Conservation (phyloP, 768 basidiomycete genomes). For the Tulasnella sp. region DNA sequence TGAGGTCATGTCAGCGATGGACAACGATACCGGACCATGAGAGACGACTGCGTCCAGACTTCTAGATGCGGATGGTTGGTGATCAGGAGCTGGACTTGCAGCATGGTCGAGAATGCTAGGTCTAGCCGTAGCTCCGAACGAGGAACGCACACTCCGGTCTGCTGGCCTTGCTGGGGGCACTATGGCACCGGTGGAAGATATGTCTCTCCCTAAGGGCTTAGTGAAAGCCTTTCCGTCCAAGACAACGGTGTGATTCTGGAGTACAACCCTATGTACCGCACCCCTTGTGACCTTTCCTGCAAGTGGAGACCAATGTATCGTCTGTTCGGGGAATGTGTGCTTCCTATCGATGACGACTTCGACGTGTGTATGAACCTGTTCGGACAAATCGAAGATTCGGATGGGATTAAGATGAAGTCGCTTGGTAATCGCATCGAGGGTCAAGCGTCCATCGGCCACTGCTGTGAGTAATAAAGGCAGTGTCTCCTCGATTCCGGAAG, state of each 20-base stretch:
- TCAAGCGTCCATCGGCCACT: slow-evolving; percentile 63
- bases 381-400: slow-evolving; percentile 79
- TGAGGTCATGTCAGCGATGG: background rate
- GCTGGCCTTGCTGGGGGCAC: slow-evolving; percentile 29
- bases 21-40: no score
- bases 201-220: slow-evolving; percentile 50
- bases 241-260: slow-evolving; percentile 80
- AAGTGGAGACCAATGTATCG: slow-evolving; percentile 72
- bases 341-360: slow-evolving; percentile 83
- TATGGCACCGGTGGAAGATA: slow-evolving; percentile 47
- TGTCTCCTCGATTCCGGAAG: slow-evolving; percentile 76
- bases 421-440: slow-evolving; percentile 66
- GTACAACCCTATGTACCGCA: slow-evolving; percentile 76
- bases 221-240: slow-evolving; percentile 67
- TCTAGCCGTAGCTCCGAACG: background rate
- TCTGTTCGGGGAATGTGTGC: slow-evolving; percentile 39
- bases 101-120: slow-evolving; percentile 6
- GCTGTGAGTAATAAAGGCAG: slow-evolving; percentile 81
- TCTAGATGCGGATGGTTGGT: no score
- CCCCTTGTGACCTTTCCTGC: slow-evolving; percentile 49
- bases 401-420: slow-evolving; percentile 87
- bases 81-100: slow-evolving; percentile 12
- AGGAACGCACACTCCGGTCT: slow-evolving; percentile 18
- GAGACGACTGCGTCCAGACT: no score
- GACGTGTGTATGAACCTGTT: slow-evolving; percentile 73